Base-by-base conservation (phyloP, 2,329 filamentous ascomycete genomes). In the Pyricularia grisea region DNA sequence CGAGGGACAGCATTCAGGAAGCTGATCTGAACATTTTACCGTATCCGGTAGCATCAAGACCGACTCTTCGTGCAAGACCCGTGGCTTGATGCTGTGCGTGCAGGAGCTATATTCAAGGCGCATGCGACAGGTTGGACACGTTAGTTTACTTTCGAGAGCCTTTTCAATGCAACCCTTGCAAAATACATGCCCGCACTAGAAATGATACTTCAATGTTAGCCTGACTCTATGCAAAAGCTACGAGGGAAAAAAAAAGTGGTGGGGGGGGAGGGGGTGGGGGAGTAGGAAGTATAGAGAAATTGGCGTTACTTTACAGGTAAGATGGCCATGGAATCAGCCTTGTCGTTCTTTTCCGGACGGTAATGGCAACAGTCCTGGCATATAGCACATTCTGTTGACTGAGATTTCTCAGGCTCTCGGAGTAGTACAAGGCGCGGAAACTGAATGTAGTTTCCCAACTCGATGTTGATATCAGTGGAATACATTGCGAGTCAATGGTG, bases 161-260 rank as follows among this genome's bases (percentile, higher is more conserved):
- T 11, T 23, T 20, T 30, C 31, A 14, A 68, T 5, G 11, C 67
- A 68, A 9, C 14, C 14, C 14, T n/a, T 63, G 25, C 67, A 64
- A 20, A 55, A 68, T 10, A 55, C 33, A 28, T 68, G 67, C 5
- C 67, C 67, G 60, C 67, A 68, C 67, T 67, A 67, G 65, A 31
- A 67, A 55, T 3, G 20, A 50, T 17, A 23, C 12, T 17, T 27
- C 10, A n/a, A 27, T 50, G 65, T 67, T 55, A 67, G 65, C 65
- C 17, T 67, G 17, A 25, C 50, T 27, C 10, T 28, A 20, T 1
- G 17, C 23, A 42, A 28, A 20, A 17, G 36, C 17, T 17, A 10
- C 11, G 30, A 10, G 12, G 30, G 9, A 23, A 33, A 33, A 14
- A 28, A 28, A 28, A 10, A 31, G n/a, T n/a, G n/a, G n/a, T n/a